Evolutionary conservation across 306 rosid genomes (phyloP).

Genomic region (Quercus cerris): DNA sequence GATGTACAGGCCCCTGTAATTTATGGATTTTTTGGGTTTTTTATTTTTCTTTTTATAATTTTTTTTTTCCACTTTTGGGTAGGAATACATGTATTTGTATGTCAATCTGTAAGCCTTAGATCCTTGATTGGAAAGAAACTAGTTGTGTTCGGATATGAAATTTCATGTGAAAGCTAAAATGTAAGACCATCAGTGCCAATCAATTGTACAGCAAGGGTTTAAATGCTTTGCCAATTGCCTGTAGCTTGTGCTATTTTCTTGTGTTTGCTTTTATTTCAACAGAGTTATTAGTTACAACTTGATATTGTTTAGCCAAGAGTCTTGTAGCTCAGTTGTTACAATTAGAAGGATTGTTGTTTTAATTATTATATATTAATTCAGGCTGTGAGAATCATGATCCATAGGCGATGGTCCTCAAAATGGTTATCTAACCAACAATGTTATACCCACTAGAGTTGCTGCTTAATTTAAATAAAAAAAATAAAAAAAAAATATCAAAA

Average conservation of each 20-base stretch:
- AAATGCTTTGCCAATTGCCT: background rate
- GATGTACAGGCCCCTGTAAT: constrained; percentile 83
- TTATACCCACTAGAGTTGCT: too few relatives aligned
- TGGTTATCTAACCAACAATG: too few relatives aligned
- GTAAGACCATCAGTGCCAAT: background rate
- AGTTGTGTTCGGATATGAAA: background rate
- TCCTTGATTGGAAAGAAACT: background rate
- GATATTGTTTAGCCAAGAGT: too few relatives aligned
- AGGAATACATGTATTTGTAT: constrained; percentile 45
- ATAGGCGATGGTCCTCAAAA: too few relatives aligned
- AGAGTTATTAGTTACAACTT: too few relatives aligned
- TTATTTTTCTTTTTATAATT: constrained; percentile 28
- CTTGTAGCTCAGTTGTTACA: too few relatives aligned
- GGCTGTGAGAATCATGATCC: too few relatives aligned
- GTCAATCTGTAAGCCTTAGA: constrained; percentile 21
- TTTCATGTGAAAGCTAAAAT: background rate
- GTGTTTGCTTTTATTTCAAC: background rate
- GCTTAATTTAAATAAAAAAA: too few relatives aligned
- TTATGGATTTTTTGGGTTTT: constrained; percentile 47
- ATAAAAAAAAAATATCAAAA: too few relatives aligned
- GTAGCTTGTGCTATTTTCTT: background rate
- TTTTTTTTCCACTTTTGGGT: constrained; percentile 16
- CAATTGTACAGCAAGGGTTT: background rate
- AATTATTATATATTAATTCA: too few relatives aligned
- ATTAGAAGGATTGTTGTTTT: too few relatives aligned